Conservation (phyloP, 768 basidiomycete species). For the Leccinum olivaceopallidum region DNA sequence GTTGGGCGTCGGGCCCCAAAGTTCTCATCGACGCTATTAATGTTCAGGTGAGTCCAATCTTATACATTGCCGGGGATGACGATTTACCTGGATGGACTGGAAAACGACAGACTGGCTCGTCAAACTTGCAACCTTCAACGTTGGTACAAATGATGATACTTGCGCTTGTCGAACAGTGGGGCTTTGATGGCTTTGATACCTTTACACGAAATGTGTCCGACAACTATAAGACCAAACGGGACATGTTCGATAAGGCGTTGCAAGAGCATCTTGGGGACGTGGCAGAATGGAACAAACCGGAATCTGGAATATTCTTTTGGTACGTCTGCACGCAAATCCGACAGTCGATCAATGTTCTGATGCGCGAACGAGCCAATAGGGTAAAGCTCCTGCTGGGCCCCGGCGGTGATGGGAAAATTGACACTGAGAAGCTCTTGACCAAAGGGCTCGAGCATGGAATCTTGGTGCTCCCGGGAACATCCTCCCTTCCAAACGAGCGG, state of each 20-base stretch:
- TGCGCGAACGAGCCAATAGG: constrained; percentile 28
- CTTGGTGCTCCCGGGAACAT: constrained; percentile 76
- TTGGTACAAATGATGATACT: constrained; percentile 60
- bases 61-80: no score
- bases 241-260: constrained; percentile 71
- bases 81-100: neutral
- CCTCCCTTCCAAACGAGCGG: constrained; percentile 66
- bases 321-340: no score
- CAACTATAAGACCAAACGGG: constrained; percentile 66
- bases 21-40: no score
- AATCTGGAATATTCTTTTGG: neutral
- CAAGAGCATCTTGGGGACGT: constrained; percentile 68
- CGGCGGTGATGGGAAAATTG: constrained; percentile 39
- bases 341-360: no score
- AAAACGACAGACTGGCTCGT: constrained; percentile 53
- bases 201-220: constrained; percentile 62
- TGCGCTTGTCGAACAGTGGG: constrained; percentile 63
- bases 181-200: constrained; percentile 63
- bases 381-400: constrained; percentile 54
- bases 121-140: constrained; percentile 61
- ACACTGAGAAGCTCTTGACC: constrained; percentile 65
- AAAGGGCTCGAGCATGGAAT: constrained; percentile 78
- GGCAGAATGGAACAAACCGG: constrained; percentile 64
- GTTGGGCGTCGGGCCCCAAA: no score
- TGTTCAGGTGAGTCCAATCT: no score